Base-by-base conservation (phyloP, 2,329 filamentous ascomycete genomes). In the Mollisiaceae sp. region DNA sequence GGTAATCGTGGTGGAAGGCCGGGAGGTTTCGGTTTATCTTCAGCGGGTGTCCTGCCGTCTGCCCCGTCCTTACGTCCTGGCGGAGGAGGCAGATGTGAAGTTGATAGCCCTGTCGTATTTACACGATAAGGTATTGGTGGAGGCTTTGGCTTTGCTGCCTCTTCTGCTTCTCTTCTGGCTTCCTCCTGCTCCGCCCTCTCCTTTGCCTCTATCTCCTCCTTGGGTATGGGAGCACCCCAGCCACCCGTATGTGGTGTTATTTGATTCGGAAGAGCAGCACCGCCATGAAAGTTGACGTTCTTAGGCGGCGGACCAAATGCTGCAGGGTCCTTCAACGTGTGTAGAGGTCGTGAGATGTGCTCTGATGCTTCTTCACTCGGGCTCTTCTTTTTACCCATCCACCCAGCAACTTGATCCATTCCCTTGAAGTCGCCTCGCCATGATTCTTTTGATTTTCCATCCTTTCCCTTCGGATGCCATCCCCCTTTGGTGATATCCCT, bases 281-380 rank as follows among this genome's bases (percentile, higher is more conserved):
- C 70, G 20, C 75, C 75, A 66, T 77, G 70, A 61, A 73, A 75
- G 43, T 73, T 72, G 39, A 74, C 64, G 63, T 77, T 85, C 74
- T 86, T 91, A 1, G 89, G 89, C 47, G 89, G 89, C 41, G 89
- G 88, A 0, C 83, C 89, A 75, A 91, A 91, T 1, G 84, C 81
- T 0, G 82, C 73, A 1, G 88, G 89, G 72, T 92, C 89, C 77
- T 85, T 88, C 22, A 91, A 76, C 1, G 83, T 81, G 1, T 84
- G 81, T 14, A 91, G 75, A 18, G 89, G 89, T 56, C 81, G 80
- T 24, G 72, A 69, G 11, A 69, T 58, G 67, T 72, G 73, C 39
- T 74, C 71, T 2, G 63, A 22, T 55, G 65, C 66, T 65, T 68
- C 69, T 52, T 62, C 62, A 58, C 66, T 66, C 27, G 71, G 27